Conservation (phyloP, 192 early-diverging fungal species). For the Linnemannia zychae region DNA sequence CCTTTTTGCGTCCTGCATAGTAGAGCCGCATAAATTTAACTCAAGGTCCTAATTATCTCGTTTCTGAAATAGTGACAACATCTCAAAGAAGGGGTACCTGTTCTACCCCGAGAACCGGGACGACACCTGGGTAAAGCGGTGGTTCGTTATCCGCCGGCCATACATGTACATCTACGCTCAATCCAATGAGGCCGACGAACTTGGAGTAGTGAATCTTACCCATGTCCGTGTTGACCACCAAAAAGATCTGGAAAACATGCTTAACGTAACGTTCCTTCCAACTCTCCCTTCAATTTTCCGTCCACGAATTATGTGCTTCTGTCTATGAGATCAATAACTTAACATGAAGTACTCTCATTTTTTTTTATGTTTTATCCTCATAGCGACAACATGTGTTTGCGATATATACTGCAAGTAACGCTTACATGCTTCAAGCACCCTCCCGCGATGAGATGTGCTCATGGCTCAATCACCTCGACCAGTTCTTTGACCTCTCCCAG, state of each 20-base stretch:
- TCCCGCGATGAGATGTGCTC: slow-evolving; percentile 71
- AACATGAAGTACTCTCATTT: not conserved
- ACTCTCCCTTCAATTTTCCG: not conserved
- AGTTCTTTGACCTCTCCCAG: slow-evolving; percentile 50
- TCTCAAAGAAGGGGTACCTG: slow-evolving; percentile 68
- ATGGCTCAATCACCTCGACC: slow-evolving; percentile 48
- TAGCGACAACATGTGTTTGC: slow-evolving; percentile 76
- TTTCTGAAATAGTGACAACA: slow-evolving; percentile 55
- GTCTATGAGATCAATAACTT: not conserved
- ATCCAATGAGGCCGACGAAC: slow-evolving; percentile 69
- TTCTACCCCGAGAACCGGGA: slow-evolving; percentile 66
- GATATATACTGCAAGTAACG: slow-evolving; percentile 76
- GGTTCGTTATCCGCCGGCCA: slow-evolving; percentile 86
- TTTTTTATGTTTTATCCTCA: slow-evolving; percentile 1
- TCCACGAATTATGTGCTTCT: not conserved
- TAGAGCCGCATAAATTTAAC: not conserved
- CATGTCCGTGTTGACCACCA: slow-evolving; percentile 75
- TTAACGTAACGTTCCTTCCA: slow-evolving; percentile 59
- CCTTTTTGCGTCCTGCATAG: not conserved
- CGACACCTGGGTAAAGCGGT: slow-evolving; percentile 79
- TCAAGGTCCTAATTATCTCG: not conserved
- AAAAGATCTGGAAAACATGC: slow-evolving; percentile 67
- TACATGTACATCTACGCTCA: slow-evolving; percentile 84
- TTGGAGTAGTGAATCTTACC: slow-evolving; percentile 83
- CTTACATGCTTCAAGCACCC: slow-evolving; percentile 75